Percentiles rank a stretch among this genome's conserved stretches.
Evolutionary conservation across 495 filamentous ascomycete genomes (phyloP).

Genomic region (Choiromyces venosus): DNA sequence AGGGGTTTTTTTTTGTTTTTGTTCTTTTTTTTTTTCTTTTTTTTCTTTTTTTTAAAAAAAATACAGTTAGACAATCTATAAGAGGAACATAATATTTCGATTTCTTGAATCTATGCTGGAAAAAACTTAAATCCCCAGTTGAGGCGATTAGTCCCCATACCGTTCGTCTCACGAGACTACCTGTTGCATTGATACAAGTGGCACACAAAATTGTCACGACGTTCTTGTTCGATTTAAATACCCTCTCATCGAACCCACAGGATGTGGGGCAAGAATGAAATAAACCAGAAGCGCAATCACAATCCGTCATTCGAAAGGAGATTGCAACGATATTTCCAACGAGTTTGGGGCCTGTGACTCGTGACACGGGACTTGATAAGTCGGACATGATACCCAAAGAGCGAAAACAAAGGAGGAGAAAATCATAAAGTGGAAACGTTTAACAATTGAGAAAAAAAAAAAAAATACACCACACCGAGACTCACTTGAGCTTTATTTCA

Average conservation of each 20-base stretch:
- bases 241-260: not conserved
- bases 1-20: too few relatives aligned
- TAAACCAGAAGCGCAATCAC: not conserved
- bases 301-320: not conserved
- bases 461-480: too few relatives aligned
- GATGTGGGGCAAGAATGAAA: not conserved
- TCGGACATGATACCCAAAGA: too few relatives aligned
- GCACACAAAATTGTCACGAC: not conserved
- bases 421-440: too few relatives aligned
- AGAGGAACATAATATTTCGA: not conserved
- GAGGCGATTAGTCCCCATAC: not conserved
- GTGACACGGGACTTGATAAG: too few relatives aligned
- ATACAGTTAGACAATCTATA: not conserved
- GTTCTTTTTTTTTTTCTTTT: not conserved
- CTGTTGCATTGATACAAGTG: not conserved
- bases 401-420: too few relatives aligned
- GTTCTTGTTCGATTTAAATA: too few relatives aligned
- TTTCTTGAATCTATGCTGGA: not conserved
- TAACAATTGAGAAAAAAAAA: too few relatives aligned
- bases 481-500: too few relatives aligned
- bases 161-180: not conserved
- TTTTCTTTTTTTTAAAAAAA: not conserved
- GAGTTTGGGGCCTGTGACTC: not conserved
- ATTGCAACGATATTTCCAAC: too few relatives aligned
- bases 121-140: not conserved